These are phyloP conservation scores for Vitis riparia DNA, from an alignment of 164 flowering plant species.

Conservation along the genomic window DNA sequence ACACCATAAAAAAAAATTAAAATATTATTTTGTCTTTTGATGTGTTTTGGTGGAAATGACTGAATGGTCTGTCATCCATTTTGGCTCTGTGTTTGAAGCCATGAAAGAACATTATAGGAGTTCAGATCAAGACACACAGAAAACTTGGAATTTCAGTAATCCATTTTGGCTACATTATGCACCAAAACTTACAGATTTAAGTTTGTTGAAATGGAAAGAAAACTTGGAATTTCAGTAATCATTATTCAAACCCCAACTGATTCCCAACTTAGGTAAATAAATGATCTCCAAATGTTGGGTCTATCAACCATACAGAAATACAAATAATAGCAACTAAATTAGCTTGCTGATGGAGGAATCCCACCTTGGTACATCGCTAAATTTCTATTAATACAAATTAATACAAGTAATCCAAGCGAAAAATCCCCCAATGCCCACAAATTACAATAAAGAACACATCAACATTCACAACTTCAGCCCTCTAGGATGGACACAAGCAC, in stretches of 20 bases:
- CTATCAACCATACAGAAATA: neutral
- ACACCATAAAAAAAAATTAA: too few relatives aligned
- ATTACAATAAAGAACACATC: slow-evolving; percentile 1
- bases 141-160: too few relatives aligned
- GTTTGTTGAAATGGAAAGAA: too few relatives aligned
- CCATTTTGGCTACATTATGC: too few relatives aligned
- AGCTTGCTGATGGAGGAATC: neutral
- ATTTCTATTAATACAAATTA: neutral
- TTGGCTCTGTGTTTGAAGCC: too few relatives aligned
- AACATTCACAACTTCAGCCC: slow-evolving; percentile 1
- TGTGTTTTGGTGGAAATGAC: too few relatives aligned
- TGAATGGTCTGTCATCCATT: too few relatives aligned
- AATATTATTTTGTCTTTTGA: too few relatives aligned
- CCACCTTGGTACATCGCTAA: neutral
- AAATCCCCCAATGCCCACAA: neutral
- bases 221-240: too few relatives aligned
- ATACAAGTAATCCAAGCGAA: neutral
- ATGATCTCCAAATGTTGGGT: neutral
- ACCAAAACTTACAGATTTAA: too few relatives aligned
- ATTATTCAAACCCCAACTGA: neutral
- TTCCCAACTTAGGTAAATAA: neutral
- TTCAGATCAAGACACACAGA: too few relatives aligned
- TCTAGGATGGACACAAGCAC: neutral
- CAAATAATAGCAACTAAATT: neutral
- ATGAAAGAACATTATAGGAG: too few relatives aligned